These are phyloP conservation scores for Fusarium domesticum DNA, from an alignment of 2,329 filamentous ascomycete species.

Conservation along the genomic window DNA sequence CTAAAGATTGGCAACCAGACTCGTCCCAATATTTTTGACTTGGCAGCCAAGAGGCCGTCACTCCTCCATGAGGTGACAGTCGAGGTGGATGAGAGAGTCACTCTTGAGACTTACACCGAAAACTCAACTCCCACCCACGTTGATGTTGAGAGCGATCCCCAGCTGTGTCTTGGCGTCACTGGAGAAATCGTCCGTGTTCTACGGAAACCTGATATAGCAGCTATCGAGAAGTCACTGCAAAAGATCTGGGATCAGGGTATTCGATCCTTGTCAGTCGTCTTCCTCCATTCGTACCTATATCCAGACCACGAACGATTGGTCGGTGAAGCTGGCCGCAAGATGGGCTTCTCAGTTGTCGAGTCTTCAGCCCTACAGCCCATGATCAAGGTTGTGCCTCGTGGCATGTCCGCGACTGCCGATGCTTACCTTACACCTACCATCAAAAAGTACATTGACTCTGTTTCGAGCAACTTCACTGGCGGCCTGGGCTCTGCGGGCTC, in stretches of 20 bases:
- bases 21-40: slow-evolving; percentile 85
- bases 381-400: slow-evolving; percentile 42
- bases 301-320: slow-evolving; percentile 53
- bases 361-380: slow-evolving; percentile 29
- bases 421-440: slow-evolving; percentile 42
- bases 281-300: slow-evolving; percentile 66
- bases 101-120: slow-evolving; percentile 73
- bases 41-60: slow-evolving; percentile 83
- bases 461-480: slow-evolving; percentile 30
- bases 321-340: slow-evolving; percentile 33
- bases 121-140: slow-evolving; percentile 41
- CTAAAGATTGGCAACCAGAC: slow-evolving; percentile 86
- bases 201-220: slow-evolving; percentile 51
- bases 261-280: slow-evolving; percentile 50
- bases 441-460: slow-evolving; percentile 32
- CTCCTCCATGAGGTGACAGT: slow-evolving; percentile 78
- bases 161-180: slow-evolving; percentile 63
- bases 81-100: slow-evolving; percentile 87
- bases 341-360: slow-evolving; percentile 37
- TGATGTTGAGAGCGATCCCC: slow-evolving; percentile 33
- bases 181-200: slow-evolving; percentile 67
- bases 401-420: slow-evolving; percentile 40
- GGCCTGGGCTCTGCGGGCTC: slow-evolving; percentile 31
- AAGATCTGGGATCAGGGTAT: slow-evolving; percentile 60
- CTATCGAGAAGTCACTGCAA: slow-evolving; percentile 54